These are phyloP conservation scores for Coniferiporia sulphurascens DNA, from an alignment of 1,284 basidiomycete genomes.

Conservation along the genomic window DNA sequence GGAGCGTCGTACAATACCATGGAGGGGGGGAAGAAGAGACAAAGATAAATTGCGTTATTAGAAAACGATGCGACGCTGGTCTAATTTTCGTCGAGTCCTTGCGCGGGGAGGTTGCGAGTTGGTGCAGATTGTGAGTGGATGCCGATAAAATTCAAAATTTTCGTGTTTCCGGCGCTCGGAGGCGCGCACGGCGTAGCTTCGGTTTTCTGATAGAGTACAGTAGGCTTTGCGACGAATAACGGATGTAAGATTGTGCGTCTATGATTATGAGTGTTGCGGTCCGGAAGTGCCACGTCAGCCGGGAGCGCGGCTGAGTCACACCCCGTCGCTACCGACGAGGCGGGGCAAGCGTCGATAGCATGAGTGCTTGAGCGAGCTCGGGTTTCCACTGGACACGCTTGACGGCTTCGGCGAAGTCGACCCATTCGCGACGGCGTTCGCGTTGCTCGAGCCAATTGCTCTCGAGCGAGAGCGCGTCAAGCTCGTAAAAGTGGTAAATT, in stretches of 20 bases:
- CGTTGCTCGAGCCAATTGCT: constrained; percentile 71
- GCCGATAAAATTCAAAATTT: background rate
- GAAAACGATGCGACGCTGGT: background rate
- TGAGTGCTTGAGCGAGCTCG: constrained; percentile 69
- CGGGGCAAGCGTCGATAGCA: constrained; percentile 58
- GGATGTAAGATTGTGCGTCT: too few relatives aligned
- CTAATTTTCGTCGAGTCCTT: background rate
- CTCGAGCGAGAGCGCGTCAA: constrained; percentile 70
- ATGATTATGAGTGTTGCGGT: too few relatives aligned
- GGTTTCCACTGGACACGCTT: constrained; percentile 71
- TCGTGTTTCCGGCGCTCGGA: background rate
- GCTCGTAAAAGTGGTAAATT: constrained; percentile 83
- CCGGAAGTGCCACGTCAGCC: background rate
- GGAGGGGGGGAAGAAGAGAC: background rate
- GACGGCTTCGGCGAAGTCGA: constrained; percentile 75
- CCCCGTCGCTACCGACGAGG: constrained; percentile 30
- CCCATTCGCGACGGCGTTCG: constrained; percentile 77
- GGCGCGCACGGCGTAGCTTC: too few relatives aligned
- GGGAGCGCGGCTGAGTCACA: background rate
- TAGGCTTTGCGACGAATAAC: too few relatives aligned
- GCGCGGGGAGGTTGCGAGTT: background rate
- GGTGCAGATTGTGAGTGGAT: background rate
- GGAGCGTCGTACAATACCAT: background rate
- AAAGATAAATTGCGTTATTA: background rate
- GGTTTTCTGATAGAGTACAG: too few relatives aligned